These are phyloP conservation scores for Fraxinus excelsior DNA, from an alignment of 257 asterid genomes.

Conservation along the genomic window DNA sequence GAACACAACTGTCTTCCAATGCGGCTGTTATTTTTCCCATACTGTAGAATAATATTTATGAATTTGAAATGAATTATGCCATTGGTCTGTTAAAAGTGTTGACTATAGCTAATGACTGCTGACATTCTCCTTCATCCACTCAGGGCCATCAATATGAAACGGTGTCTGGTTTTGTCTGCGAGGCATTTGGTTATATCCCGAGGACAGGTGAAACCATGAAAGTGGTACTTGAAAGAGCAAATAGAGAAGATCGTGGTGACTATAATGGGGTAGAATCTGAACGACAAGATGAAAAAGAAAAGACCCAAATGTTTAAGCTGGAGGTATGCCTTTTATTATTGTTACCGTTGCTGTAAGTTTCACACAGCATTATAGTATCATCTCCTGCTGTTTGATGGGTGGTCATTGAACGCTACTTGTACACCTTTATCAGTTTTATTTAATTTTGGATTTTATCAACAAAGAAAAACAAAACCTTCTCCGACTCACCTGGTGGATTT, in stretches of 20 bases:
- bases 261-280: slow-evolving; percentile 64
- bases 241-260: slow-evolving; percentile 66
- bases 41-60: not conserved
- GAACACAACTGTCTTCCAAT: not conserved
- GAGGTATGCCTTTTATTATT: slow-evolving; percentile 56
- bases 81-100: not conserved
- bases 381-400: not conserved
- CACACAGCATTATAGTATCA: not conserved
- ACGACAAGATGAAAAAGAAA: slow-evolving; percentile 54
- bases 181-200: slow-evolving; percentile 97
- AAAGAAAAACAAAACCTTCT: not conserved
- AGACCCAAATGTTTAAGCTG: slow-evolving; percentile 79
- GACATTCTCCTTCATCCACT: slow-evolving; percentile 24
- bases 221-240: slow-evolving; percentile 77
- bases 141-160: slow-evolving; percentile 98
- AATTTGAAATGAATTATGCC: slow-evolving; percentile 7
- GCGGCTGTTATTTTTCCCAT: not conserved
- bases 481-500: not conserved
- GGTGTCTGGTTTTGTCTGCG: slow-evolving; percentile 95
- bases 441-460: not conserved
- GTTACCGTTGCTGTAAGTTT: not conserved
- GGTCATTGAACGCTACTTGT: not conserved
- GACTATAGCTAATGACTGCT: slow-evolving; percentile 20
- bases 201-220: slow-evolving; percentile 91
- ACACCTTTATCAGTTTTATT: not conserved